These are phyloP conservation scores for Cryptosporidium andersoni DNA, from an alignment of 169 alveolate genomes.

Conservation along the genomic window DNA sequence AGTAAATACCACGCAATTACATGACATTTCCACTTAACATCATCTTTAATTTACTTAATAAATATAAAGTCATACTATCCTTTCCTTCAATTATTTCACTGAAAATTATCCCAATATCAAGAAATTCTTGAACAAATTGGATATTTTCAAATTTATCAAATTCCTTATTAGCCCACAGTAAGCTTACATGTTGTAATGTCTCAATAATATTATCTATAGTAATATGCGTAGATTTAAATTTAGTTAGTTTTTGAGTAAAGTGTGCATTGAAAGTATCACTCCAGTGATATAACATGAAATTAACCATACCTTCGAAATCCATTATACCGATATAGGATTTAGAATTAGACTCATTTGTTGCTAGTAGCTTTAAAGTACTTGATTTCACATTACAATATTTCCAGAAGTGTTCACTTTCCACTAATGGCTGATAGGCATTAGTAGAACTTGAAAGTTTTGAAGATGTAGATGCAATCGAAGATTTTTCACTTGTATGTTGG, in stretches of 20 bases:
- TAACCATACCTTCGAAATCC: constrained; percentile 55
- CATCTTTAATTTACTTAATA: no score
- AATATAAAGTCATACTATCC: not conserved
- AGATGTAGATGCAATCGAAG: constrained; percentile 41
- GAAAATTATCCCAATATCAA: constrained; percentile 42
- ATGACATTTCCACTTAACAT: no score
- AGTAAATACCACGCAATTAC: no score
- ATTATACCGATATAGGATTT: constrained; percentile 27
- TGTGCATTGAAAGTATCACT: constrained; percentile 35
- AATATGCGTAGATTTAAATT: constrained; percentile 2
- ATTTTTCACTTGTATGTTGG: constrained; percentile 8
- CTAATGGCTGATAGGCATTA: constrained; percentile 38
- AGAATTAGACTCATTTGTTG: not conserved
- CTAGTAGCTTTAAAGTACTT: not conserved
- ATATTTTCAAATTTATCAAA: constrained; percentile 53
- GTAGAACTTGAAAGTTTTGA: constrained; percentile 45
- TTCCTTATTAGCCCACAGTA: constrained; percentile 62
- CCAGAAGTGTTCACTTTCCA: constrained; percentile 58
- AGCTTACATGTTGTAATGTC: constrained; percentile 52
- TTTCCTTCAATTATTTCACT: constrained; percentile 38
- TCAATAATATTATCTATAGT: constrained; percentile 39
- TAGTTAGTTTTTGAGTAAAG: constrained; percentile 20
- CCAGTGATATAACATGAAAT: constrained; percentile 58
- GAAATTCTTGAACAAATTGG: constrained; percentile 25
- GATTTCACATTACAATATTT: constrained; percentile 19